Evolutionary conservation across 768 basidiomycete genomes (phyloP), one percentile per base, ranked within the genome.

Genomic region (Bullera alba): DNA sequence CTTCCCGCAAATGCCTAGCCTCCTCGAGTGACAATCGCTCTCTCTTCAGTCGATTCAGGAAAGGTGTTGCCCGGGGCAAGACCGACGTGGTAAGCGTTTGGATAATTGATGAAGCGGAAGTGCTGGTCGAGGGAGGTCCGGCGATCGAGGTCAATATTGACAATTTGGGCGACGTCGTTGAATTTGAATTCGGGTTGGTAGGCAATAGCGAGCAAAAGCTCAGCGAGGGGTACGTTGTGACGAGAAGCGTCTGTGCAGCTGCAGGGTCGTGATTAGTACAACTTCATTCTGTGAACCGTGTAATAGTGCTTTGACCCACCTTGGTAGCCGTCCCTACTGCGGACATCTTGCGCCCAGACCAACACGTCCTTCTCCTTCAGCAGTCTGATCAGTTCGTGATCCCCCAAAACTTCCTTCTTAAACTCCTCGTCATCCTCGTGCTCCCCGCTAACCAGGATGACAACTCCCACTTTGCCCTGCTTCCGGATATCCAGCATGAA

Each of bases 261-360:
- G 54, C 16, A 22, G 44, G 21, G 34, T 36, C 27, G 21, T 26
- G 25, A 21, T 27, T 14, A 25, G 12, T 6, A 26, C 42, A 12
- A 41, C 10, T 34, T 34, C 32, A 34, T n/a, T 10, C 8, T 8
- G n/a, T 34, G 10, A n/a, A 10, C 32, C 8, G 8, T 34, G n/a
- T 8, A 35, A 37, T 25, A 30, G 28, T n/a, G 29, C 26, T 17
- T 14, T 16, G 19, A 52, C 68, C 38, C 38, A 84, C 83, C 80
- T 67, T 82, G 80, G 80, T 89, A 90, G 4, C 87, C 81, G 54
- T 93, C 88, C 29, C 77, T 77, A 60, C 86, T 84, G 28, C 84
- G 78, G 6, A 95, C 81, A 65, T 96, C 92, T 15, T 88, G 92
- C 2, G 86, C 93, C 93, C 92, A 99, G 6, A 89, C 81, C 16